Base-by-base conservation (phyloP, 768 basidiomycete genomes). In the Trametes cingulata region DNA sequence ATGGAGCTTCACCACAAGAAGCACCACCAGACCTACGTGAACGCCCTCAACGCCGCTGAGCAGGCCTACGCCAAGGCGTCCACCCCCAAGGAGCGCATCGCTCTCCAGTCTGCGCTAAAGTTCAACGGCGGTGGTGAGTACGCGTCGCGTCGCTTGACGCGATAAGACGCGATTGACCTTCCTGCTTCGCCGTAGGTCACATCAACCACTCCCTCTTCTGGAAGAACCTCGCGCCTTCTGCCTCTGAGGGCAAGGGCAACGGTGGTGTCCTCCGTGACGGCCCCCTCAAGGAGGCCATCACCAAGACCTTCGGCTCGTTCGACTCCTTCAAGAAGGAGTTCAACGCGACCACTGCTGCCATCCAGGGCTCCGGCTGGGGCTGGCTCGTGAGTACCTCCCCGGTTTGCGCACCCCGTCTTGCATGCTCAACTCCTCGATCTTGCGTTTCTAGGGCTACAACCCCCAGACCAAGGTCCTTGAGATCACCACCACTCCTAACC, bases 171-270 rank as follows among this genome's bases (percentile, higher is more conserved):
- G 55, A 57, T 57, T 29, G 22, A 19, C 15, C 14, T 20, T 33
- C 45, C 14, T n/a, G 9, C 8, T 43, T 24, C 20, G 19, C 25
- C 24, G 14, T 57, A 90, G 91, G 93, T 3, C 94, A 95, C 70
- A 93, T 95, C 72, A 97, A 97, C 75, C 95, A 96, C 75, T 85
- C 94, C 14, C 80, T 98, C 35, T 99, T 99, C 82, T 99, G 97
- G 97, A 92, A 88, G 76, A 98, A 96, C 76, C 84, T 99, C 64
- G 90, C 94, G 0, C 97, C 97, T 3, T 73, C 68, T 84, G 25
- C 72, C 77, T 5, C 65, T 70, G 15, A 76, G 22, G 75, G 75
- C 50, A 72, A 72, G 41, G 83, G 81, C 78, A 79, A 65, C 9
- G 91, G 90, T 40, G 91, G 91, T 9, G 78, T 84, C 67, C 78